phyloP scores from a whole-genome alignment of 306 rosid species.

The Lathyrus sativus region DNA sequence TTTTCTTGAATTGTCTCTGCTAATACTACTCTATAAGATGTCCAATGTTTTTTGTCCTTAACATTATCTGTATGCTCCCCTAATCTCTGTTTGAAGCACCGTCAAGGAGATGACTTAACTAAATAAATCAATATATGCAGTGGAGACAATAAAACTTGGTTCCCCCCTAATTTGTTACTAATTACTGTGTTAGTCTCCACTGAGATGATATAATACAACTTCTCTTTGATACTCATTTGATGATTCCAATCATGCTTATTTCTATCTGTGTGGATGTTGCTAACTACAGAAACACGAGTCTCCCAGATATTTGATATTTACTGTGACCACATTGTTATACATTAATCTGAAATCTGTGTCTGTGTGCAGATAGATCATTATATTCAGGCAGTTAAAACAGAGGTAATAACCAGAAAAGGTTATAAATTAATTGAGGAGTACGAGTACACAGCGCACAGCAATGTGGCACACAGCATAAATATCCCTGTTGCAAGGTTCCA shows the following conservation, averaged over 20 bases:
- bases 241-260: constrained; percentile 28
- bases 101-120: not conserved
- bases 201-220: constrained; percentile 7
- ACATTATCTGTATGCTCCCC: too few relatives aligned
- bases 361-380: constrained; percentile 89
- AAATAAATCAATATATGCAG: constrained; percentile 21
- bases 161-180: constrained; percentile 11
- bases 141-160: not conserved
- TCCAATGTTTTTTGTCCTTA: not conserved
- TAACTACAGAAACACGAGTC: constrained; percentile 4
- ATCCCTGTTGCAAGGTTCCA: constrained; percentile 89
- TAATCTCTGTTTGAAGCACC: constrained; percentile 13
- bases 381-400: constrained; percentile 91
- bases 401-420: constrained; percentile 61
- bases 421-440: constrained; percentile 77
- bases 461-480: constrained; percentile 60
- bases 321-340: constrained; percentile 6
- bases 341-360: constrained; percentile 21
- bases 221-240: constrained; percentile 22
- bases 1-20: constrained; percentile 10
- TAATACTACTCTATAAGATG: constrained; percentile 8
- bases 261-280: constrained; percentile 24
- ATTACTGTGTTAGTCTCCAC: constrained; percentile 4
- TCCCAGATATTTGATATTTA: constrained; percentile 22
- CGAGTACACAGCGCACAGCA: constrained; percentile 98